phyloP scores from a whole-genome alignment of 345 rosid genomes.

The Bretschneidera sinensis region DNA sequence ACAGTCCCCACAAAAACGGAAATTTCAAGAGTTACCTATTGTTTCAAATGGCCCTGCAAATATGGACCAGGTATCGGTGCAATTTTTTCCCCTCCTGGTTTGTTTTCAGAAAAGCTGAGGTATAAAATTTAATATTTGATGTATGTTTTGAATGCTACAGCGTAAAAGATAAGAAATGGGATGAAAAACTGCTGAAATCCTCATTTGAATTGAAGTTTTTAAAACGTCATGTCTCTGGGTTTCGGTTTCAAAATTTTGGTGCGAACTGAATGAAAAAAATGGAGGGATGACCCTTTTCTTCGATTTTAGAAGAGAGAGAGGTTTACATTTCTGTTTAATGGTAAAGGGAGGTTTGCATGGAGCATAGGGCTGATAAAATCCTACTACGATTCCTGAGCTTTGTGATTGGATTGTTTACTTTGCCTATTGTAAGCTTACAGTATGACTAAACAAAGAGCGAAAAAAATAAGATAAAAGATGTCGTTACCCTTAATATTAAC shows the following conservation, averaged over 20 bases:
- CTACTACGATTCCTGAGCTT: too few relatives aligned
- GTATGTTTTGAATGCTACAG: neutral
- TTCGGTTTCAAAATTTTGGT: neutral
- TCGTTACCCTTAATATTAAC: too few relatives aligned
- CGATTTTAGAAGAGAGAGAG: too few relatives aligned
- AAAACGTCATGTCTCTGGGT: too few relatives aligned
- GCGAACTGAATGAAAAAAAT: neutral
- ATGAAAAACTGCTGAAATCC: neutral
- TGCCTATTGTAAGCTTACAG: too few relatives aligned
- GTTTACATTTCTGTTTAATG: too few relatives aligned
- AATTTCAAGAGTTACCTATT: conserved; percentile 78
- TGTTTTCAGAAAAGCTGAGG: conserved; percentile 6
- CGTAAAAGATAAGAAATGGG: neutral
- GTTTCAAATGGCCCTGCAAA: conserved; percentile 41
- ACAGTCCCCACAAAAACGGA: conserved; percentile 55
- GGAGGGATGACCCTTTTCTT: too few relatives aligned
- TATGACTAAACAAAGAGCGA: too few relatives aligned
- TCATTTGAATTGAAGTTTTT: neutral
- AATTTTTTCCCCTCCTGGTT: conserved; percentile 6
- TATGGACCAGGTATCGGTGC: conserved; percentile 53
- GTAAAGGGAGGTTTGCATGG: too few relatives aligned
- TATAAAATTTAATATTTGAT: conserved; percentile 1
- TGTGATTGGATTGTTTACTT: too few relatives aligned
- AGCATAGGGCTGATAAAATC: too few relatives aligned
- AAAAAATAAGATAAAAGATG: too few relatives aligned